Conservation (phyloP, 345 rosid genomes). For the Euphorbia lathyris region DNA sequence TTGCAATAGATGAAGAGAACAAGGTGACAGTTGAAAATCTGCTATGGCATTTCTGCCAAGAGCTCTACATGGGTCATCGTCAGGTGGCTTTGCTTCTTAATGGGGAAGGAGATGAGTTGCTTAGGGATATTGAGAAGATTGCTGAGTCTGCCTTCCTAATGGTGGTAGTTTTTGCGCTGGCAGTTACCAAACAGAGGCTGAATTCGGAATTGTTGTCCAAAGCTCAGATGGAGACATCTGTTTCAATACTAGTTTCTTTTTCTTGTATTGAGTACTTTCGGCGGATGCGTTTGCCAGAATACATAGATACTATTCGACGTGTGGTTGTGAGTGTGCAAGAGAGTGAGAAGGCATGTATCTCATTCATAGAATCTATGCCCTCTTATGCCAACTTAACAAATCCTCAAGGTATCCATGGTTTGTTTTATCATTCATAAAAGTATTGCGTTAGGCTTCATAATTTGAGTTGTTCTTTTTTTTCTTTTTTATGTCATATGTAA, state of each 20-base stretch:
- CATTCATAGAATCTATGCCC: constrained; percentile 80
- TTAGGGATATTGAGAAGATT: constrained; percentile 67
- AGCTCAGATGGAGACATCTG: constrained; percentile 61
- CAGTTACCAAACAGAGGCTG: constrained; percentile 65
- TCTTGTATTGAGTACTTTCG: constrained; percentile 88
- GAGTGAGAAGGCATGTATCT: constrained; percentile 55
- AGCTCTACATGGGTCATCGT: constrained; percentile 68
- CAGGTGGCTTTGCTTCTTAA: constrained; percentile 58
- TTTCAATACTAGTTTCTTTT: constrained; percentile 63
- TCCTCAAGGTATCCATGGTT: constrained; percentile 50
- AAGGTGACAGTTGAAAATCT: constrained; percentile 54
- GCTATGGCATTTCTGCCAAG: constrained; percentile 76
- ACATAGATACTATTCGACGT: constrained; percentile 73
- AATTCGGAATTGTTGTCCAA: constrained; percentile 49
- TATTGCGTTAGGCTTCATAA: constrained; percentile 1
- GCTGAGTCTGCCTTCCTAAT: constrained; percentile 90
- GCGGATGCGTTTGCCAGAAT: constrained; percentile 79
- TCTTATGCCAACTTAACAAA: constrained; percentile 61
- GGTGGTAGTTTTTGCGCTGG: constrained; percentile 74
- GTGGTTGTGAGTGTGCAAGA: constrained; percentile 80
- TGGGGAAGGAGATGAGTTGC: constrained; percentile 50
- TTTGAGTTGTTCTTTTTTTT: background rate
- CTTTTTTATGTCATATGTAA: constrained; percentile 5
- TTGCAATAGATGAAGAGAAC: constrained; percentile 55
- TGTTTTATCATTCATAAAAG: background rate